Conservation (phyloP, 805 yeast species). For the Metschnikowia arizonensis region DNA sequence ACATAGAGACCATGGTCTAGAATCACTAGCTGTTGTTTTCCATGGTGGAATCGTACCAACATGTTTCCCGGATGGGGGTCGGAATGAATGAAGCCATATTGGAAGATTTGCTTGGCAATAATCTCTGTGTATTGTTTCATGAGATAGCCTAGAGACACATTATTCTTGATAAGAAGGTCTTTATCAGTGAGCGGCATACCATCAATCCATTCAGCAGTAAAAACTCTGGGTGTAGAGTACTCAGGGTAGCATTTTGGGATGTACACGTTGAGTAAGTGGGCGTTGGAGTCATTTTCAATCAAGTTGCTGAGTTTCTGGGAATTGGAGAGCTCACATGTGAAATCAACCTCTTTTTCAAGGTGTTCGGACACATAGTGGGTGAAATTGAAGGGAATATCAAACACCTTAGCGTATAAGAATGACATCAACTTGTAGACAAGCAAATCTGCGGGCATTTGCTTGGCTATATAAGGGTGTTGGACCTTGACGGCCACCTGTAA, state of each 20-base stretch:
- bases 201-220: slow-evolving; percentile 74
- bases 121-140: slow-evolving; percentile 49
- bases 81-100: slow-evolving; percentile 66
- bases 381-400: slow-evolving; percentile 59
- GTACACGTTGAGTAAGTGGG: slow-evolving; percentile 40
- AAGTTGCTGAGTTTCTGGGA: slow-evolving; percentile 37
- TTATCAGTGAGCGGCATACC: slow-evolving; percentile 56
- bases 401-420: slow-evolving; percentile 51
- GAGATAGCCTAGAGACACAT: slow-evolving; percentile 38
- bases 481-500: slow-evolving; percentile 60
- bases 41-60: slow-evolving; percentile 43
- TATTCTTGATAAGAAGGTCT: slow-evolving; percentile 36
- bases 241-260: slow-evolving; percentile 52
- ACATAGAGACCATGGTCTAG: slow-evolving; percentile 76
- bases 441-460: slow-evolving; percentile 61
- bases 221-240: slow-evolving; percentile 45
- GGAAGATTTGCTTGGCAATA: slow-evolving; percentile 56
- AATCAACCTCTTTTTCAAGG: slow-evolving; percentile 58
- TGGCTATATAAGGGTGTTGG: slow-evolving; percentile 58
- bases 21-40: slow-evolving; percentile 56
- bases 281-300: slow-evolving; percentile 41
- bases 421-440: slow-evolving; percentile 51
- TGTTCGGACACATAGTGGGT: slow-evolving; percentile 56
- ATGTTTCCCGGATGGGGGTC: slow-evolving; percentile 84
- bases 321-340: slow-evolving; percentile 53